Conservation (phyloP, 306 rosid genomes). For the Vigna hirtella region DNA sequence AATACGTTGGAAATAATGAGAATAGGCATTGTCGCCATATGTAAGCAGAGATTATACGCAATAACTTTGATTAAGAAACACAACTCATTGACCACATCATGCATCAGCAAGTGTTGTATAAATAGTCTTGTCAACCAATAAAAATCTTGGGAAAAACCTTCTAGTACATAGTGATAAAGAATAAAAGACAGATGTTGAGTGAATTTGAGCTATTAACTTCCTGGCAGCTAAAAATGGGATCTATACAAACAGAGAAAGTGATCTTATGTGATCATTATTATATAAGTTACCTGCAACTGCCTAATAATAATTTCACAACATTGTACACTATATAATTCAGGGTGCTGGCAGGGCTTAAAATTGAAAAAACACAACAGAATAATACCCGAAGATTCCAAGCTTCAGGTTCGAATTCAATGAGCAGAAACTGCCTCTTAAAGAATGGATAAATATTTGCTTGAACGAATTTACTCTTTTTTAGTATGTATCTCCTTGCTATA, state of each 20-base stretch:
- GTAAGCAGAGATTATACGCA: no score
- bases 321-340: constrained; percentile 2
- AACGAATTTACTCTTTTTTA: constrained; percentile 30
- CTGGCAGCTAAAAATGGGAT: background rate
- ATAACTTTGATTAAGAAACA: no score
- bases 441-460: constrained; percentile 40
- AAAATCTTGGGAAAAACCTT: background rate
- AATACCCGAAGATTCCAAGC: constrained; percentile 24
- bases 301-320: constrained; percentile 23
- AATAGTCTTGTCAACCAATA: background rate
- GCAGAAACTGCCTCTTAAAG: constrained; percentile 42
- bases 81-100: background rate
- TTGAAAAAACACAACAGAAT: constrained; percentile 14
- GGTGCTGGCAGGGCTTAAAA: constrained; percentile 38
- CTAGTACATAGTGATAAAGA: background rate
- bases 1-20: no score
- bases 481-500: constrained; percentile 34
- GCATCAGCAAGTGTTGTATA: background rate
- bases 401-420: constrained; percentile 25
- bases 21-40: no score
- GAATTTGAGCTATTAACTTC: background rate
- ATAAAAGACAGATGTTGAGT: background rate
- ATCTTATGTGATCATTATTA: constrained; percentile 6
- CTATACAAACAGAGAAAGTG: constrained; percentile 3
- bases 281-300: background rate